Base-by-base conservation (phyloP, 2,329 filamentous ascomycete genomes). In the Fusarium sp. region DNA sequence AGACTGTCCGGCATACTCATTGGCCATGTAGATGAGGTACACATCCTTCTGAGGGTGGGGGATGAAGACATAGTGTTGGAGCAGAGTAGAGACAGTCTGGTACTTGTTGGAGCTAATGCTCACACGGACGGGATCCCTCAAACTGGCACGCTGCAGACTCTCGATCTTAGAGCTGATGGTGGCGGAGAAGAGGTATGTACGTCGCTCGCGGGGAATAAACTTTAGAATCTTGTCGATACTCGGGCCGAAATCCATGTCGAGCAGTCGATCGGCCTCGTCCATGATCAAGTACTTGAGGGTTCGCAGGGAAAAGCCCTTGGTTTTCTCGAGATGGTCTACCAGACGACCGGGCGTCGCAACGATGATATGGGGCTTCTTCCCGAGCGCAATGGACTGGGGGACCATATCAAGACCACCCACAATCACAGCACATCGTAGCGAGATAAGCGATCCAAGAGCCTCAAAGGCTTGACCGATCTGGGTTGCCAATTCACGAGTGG, bases 381-480 rank as follows among this genome's bases (percentile, higher is more conserved):
- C 94, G 1, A 99, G 87, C 0, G 95, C 92, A 68, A 99, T 97
- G 2, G 92, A 82, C 78, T 99, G 96, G 0, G 93, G 88, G 1
- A 98, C 92, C 93, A 98, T 98, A 71, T 98, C 95, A 85, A 98
- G 90, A 43, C 96, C 96, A 74, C 96, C 96, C 2, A 98, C 93
- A 43, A 99, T 90, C 17, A 95, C 91, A 8, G 93, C 91, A 75
- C 90, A 94, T 75, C 94, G 90, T 38, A 98, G 91, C n/a, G 90
- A 92, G 72, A 99, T 98, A 28, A 94, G 85, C 11, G 92, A 90
- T 7, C 95, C 95, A 1, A 99, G 86, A 0, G 93, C 93, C 77
- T 98, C 95, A 72, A 98, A 95, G 4, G 92, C 87, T 77, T 97
- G 88, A 6, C 92, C 91, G 70, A 98, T 98, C 79, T 99, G 96